phyloP scores from a whole-genome alignment of 2,329 filamentous ascomycete genomes.

The Diaporthe helianthi region DNA sequence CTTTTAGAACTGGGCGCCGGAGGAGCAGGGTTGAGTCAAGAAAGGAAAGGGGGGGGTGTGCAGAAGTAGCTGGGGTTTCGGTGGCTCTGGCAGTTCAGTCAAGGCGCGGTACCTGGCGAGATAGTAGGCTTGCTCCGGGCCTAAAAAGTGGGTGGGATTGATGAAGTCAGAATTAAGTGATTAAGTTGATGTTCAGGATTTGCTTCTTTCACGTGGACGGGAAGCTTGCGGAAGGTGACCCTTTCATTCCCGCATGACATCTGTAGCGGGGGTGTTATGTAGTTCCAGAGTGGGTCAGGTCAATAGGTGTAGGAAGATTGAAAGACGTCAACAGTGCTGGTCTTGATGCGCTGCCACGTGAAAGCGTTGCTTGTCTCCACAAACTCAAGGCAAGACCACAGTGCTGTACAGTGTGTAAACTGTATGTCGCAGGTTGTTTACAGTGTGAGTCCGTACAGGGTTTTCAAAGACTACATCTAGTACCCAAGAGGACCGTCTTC shows the following conservation, averaged over 20 bases:
- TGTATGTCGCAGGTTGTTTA: background rate
- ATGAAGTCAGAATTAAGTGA: conserved; percentile 28
- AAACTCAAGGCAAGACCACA: background rate
- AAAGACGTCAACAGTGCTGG: no score
- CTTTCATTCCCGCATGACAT: conserved; percentile 18
- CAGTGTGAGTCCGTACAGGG: background rate
- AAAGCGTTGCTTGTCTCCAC: conserved; percentile 19
- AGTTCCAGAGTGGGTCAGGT: background rate
- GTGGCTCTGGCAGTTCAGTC: background rate
- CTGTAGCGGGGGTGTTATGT: background rate
- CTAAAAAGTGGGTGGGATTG: conserved; percentile 3
- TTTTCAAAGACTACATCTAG: no score
- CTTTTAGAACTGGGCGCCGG: conserved; percentile 36
- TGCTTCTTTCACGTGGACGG: conserved; percentile 3
- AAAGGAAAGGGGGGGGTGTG: background rate
- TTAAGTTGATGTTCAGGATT: conserved; percentile 13
- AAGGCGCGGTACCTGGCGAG: background rate
- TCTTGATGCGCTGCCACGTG: conserved; percentile 20
- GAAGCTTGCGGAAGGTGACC: conserved; percentile 19
- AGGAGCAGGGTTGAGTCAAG: background rate
- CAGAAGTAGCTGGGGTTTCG: background rate
- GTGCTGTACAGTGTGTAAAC: background rate
- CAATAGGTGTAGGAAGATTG: conserved; percentile 1
- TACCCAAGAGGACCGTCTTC: no score
- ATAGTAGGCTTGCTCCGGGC: background rate